Evolutionary conservation across 805 yeast genomes (phyloP), one percentile per base, ranked within the genome.

Genomic region (Kodamaea neixiangensis): DNA sequence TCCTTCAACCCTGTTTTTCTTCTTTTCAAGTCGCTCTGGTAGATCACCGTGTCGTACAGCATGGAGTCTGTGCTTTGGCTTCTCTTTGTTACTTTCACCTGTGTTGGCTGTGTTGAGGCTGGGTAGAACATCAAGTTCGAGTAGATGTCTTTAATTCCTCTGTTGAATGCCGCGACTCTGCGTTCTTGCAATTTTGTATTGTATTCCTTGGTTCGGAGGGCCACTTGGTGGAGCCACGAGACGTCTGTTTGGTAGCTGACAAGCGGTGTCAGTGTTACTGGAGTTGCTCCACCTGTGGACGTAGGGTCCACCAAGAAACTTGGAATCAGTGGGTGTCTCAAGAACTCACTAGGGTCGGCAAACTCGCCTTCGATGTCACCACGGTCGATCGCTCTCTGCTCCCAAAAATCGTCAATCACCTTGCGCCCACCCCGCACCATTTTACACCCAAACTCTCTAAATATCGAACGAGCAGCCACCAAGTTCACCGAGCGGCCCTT

Each of bases 381-480:
- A 20, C 80, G 81, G 41, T 75, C 78, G 29, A 79, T 71, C 0
- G 84, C 82, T 50, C 68, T 64, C 41, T 76, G 80, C 63, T 87
- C 96, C 75, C 92, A 89, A 66, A 92, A 94, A 67, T 94, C 99
- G 71, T 94, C 99, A 10, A 73, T 77, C 22, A 89, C 86, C 57
- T 87, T 82, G 54, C 79, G 81, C 40, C 99, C 99, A 48, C 89
- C 87, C 17, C 82, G 79, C 35, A 94, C 75, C 46, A 92, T 83
- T 54, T 82, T 82, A 19, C 96, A 88, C 3, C 99, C 99, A 74
- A 94, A 93, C 69, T 92, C 98, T 56, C 91, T 79, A 70, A 81
- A 94, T 1, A 91, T 84, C 13, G 96, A 85, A 51, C 96, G 80
- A 0, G 99, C 97, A 5, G 97, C 85, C 5, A 94, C 96, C 38